phyloP scores from a whole-genome alignment of 176 grass and related monocot genomes.

The Zea mays region Zm-B73-REFERENCE-NAM-5.0 NC_050100.1:48196501-48197000 shows the following conservation, averaged over 20 bases:
- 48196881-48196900: background rate
- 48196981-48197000: background rate
- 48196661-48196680: slow-evolving; percentile 9
- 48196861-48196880: background rate
- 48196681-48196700: slow-evolving; percentile 26
- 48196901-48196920: background rate
- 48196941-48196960: slow-evolving; percentile 25
- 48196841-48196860: background rate
- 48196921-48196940: slow-evolving; percentile 35
- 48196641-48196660: slow-evolving; percentile 47
- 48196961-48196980: background rate
- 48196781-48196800: slow-evolving; percentile 59
- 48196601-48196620: slow-evolving; percentile 44
- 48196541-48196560: slow-evolving; percentile 44
- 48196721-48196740: slow-evolving; percentile 18
- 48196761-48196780: slow-evolving; percentile 53
- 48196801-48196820: slow-evolving; percentile 43
- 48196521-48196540: background rate
- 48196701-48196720: background rate
- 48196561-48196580: slow-evolving; percentile 37
- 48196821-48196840: slow-evolving; percentile 10
- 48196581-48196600: slow-evolving; percentile 57
- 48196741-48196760: slow-evolving; percentile 36
- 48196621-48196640: slow-evolving; percentile 40
- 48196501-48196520: background rate